Conservation (phyloP, 192 early-diverging fungal species). For the Funneliformis geosporum region DNA sequence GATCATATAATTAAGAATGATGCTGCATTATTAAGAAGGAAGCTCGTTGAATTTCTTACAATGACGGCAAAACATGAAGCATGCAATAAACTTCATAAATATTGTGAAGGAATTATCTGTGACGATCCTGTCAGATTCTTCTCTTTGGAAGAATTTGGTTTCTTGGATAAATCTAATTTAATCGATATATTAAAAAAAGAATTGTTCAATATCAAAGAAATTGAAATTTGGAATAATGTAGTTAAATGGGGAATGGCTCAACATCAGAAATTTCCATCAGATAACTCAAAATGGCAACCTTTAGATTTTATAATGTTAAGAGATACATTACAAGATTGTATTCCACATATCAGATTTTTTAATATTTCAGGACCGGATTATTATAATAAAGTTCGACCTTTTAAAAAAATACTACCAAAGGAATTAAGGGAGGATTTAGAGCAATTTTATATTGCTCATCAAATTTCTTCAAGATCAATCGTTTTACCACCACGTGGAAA, state of each 20-base stretch:
- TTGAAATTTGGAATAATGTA: conserved; percentile 29
- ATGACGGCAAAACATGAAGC: background rate
- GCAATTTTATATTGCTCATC: background rate
- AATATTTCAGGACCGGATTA: conserved; percentile 19
- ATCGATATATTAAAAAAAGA: conserved; percentile 14
- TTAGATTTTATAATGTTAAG: background rate
- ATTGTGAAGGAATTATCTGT: conserved; percentile 10
- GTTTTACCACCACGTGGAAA: background rate
- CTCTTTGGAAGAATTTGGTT: background rate
- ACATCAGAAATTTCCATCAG: background rate
- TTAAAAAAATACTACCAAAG: conserved; percentile 17
- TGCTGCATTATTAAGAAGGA: background rate
- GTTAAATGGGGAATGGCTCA: conserved; percentile 29
- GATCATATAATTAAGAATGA: conserved; percentile 21
- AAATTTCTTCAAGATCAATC: background rate
- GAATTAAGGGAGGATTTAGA: conserved; percentile 10
- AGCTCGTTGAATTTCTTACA: conserved; percentile 22
- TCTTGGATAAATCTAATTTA: conserved; percentile 8
- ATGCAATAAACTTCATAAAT: background rate
- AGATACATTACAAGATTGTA: background rate
- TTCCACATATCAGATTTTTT: conserved; percentile 29
- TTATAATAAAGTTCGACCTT: conserved; percentile 22
- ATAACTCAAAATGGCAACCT: conserved; percentile 4
- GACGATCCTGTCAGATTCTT: conserved; percentile 13
- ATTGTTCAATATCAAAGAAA: conserved; percentile 25